phyloP scores from a whole-genome alignment of 2,329 filamentous ascomycete genomes.

The Aureobasidium sp. region DNA sequence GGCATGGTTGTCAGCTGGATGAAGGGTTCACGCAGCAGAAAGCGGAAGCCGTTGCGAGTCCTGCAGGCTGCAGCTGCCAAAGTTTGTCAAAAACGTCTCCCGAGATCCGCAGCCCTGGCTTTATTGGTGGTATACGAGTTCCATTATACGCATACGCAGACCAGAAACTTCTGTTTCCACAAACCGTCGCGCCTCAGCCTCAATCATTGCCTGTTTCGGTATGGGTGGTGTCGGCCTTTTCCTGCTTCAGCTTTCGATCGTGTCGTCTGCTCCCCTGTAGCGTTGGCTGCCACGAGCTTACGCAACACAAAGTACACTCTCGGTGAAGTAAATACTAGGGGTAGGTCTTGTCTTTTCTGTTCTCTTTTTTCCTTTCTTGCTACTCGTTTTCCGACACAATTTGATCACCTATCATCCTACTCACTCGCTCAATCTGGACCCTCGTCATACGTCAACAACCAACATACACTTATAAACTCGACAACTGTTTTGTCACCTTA shows the following conservation, averaged over 20 bases:
- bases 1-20: not conserved
- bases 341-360: not conserved
- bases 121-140: not conserved
- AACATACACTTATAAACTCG: too few relatives aligned
- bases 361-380: not conserved
- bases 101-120: not conserved
- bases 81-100: not conserved
- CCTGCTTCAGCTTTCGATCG: not conserved
- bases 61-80: not conserved
- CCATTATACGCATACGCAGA: not conserved
- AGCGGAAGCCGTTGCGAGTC: not conserved
- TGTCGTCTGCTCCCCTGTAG: not conserved
- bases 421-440: not conserved
- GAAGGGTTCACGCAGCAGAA: not conserved
- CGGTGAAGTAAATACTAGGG: not conserved
- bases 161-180: not conserved
- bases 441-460: not conserved
- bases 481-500: not conserved
- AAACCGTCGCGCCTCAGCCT: not conserved
- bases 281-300: slow-evolving; percentile 4
- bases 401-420: not conserved
- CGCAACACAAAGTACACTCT: not conserved
- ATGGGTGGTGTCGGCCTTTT: not conserved
- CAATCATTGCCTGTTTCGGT: not conserved
- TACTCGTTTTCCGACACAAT: not conserved